phyloP scores from a whole-genome alignment of 164 flowering plant species.

The Pachysandra terminalis region DNA sequence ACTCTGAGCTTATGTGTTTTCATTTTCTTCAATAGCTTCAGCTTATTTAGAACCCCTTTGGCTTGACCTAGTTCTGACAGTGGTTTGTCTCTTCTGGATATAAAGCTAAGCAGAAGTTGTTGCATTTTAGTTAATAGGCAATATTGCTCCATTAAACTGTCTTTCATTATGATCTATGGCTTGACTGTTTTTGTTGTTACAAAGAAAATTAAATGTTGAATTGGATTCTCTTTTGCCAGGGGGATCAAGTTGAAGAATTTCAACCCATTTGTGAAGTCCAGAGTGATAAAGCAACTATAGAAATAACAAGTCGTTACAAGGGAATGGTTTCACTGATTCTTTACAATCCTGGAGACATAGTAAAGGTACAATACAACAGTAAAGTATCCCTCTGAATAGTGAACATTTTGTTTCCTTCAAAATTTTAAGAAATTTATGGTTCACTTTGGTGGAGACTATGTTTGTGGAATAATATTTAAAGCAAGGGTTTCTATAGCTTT shows the following conservation, averaged over 20 bases:
- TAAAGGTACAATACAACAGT: slow-evolving; percentile 61
- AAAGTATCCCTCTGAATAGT: background rate
- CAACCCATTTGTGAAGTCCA: slow-evolving; percentile 97
- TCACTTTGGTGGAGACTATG: background rate
- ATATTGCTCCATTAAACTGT: background rate
- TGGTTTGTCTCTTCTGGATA: background rate
- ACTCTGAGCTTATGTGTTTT: background rate
- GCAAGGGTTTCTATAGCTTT: background rate
- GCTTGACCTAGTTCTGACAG: no score
- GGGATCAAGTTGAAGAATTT: slow-evolving; percentile 87
- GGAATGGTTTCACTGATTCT: slow-evolving; percentile 66
- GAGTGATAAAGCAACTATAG: slow-evolving; percentile 99
- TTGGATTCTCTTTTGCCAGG: slow-evolving; percentile 42
- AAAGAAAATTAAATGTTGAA: background rate
- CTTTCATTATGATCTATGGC: background rate
- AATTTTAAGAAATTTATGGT: background rate
- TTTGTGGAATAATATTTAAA: background rate
- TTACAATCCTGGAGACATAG: slow-evolving; percentile 78
- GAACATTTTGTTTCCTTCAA: background rate
- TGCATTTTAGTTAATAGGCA: no score
- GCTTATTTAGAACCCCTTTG: no score
- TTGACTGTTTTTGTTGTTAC: background rate
- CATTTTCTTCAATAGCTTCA: no score
- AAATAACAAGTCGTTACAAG: slow-evolving; percentile 95
- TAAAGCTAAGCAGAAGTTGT: background rate